Conservation (phyloP, 371 early-diverging fungal species). For the Gilbertella persicaria region DNA sequence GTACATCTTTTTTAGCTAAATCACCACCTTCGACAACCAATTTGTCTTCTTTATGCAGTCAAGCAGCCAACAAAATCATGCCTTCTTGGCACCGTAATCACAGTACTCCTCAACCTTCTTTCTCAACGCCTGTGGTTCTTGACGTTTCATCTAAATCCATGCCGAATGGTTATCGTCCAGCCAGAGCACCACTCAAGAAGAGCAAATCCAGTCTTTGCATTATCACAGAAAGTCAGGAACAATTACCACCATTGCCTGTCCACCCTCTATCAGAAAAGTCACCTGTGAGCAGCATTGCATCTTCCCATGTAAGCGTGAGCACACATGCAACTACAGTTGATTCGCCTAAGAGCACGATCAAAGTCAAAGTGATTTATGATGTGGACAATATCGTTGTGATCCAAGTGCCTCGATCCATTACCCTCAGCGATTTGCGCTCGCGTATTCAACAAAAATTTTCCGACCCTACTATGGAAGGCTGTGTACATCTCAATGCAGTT, state of each 20-base stretch:
- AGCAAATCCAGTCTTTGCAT: constrained; percentile 19
- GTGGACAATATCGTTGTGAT: constrained; percentile 39
- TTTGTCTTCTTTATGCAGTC: constrained; percentile 27
- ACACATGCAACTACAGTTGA: neutral
- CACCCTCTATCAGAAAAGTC: neutral
- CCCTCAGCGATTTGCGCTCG: constrained; percentile 21
- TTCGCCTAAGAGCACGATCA: constrained; percentile 21
- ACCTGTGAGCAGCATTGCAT: constrained; percentile 1
- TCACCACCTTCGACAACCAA: constrained; percentile 10
- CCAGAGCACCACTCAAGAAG: constrained; percentile 8
- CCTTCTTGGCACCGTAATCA: constrained; percentile 16
- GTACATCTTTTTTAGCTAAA: constrained; percentile 23
- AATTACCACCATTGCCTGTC: neutral
- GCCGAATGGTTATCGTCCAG: neutral
- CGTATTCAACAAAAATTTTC: constrained; percentile 40
- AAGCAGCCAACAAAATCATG: constrained; percentile 27
- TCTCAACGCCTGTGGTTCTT: constrained; percentile 14
- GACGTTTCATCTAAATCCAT: constrained; percentile 3
- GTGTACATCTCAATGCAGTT: constrained; percentile 10
- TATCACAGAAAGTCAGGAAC: neutral
- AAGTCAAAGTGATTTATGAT: constrained; percentile 40
- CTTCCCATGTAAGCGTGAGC: constrained; percentile 2
- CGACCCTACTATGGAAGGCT: constrained; percentile 23
- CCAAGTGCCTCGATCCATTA: constrained; percentile 34
- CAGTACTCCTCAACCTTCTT: constrained; percentile 15